Evolutionary conservation across 805 yeast genomes (phyloP).

Genomic region (Lachancea lanzarotensis): DNA sequence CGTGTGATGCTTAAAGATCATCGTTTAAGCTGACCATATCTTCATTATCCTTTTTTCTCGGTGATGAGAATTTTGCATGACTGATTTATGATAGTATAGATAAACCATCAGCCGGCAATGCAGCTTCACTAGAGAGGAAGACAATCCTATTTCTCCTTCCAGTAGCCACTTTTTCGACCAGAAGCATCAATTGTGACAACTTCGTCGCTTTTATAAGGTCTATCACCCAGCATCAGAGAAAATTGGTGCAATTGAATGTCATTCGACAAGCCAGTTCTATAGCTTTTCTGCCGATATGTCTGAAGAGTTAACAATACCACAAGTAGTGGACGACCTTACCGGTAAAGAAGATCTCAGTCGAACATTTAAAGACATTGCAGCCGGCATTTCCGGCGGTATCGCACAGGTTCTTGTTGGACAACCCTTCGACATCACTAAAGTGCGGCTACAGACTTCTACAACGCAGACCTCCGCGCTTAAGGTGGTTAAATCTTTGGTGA

Average conservation of each 20-base stretch:
- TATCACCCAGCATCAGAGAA: no score
- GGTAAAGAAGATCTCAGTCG: constrained; percentile 16
- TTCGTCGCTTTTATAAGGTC: no score
- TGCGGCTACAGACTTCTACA: constrained; percentile 80
- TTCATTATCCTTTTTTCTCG: no score
- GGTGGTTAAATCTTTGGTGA: constrained; percentile 63
- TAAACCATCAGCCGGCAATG: no score
- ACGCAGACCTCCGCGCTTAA: constrained; percentile 67
- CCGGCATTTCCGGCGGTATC: constrained; percentile 93
- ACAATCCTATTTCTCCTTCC: no score
- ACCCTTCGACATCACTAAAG: constrained; percentile 94
- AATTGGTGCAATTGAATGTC: not conserved
- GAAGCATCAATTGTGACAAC: no score
- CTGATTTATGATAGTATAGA: no score
- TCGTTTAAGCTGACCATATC: no score
- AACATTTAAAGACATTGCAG: constrained; percentile 69
- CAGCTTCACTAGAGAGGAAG: no score
- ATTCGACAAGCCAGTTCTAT: not conserved
- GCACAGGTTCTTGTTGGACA: constrained; percentile 95
- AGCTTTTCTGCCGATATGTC: constrained; percentile 4
- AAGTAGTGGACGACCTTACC: constrained; percentile 12
- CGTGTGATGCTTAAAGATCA: no score
- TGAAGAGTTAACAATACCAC: constrained; percentile 10
- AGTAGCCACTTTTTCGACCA: no score
- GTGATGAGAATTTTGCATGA: no score